Evolutionary conservation across 805 yeast species (phyloP), one percentile per base, ranked within the genome.

Genomic region (Zygosaccharomyces bailii): DNA sequence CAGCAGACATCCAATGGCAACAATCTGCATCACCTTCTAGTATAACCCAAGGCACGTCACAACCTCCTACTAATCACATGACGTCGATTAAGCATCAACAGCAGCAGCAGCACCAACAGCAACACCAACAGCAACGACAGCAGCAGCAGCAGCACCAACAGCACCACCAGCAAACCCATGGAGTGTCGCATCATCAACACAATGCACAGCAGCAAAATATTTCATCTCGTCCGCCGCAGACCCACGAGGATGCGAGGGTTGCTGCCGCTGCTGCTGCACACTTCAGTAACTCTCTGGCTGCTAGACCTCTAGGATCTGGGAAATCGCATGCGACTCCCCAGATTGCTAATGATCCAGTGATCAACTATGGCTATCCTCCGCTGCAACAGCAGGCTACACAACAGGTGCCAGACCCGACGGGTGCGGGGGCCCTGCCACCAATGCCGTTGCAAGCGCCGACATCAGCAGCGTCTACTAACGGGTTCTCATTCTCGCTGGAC

Each of bases 401-500:
- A 23, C 39, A 21, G 17, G 39, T 27, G 16, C 32, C 48, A 16
- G 49, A 44, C 27, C 44, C 49, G 17, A 24, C 48, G 14, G 40
- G 34, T 25, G 42, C 41, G 34, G 31, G 32, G 14, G 27, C 46
- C 13, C 33, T 31, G 9, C 32, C 43, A 13, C 37, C 48, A 32
- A 18, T 44, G 33, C 48, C 51, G 13, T 19, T 48, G 37, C 47
- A 38, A 11, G 25, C 34, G n/a, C 43, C 47, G 16, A 42, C 46
- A 9, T 41, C 51, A n/a, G 35, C 45, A 19, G 46, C 44, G 14
- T 35, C 47, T 8, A 41, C 43, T 17, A 43, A 48, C 31, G 58
- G 53, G 11, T 56, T 54, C 27, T 48, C 54, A 5, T 56, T 55
- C 34, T 45, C 52, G 13, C 39, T 56, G 37, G 56, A 51, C 33